Evolutionary conservation across 768 basidiomycete genomes (phyloP).

Genomic region (Pleurotus salmoneostramineus): DNA sequence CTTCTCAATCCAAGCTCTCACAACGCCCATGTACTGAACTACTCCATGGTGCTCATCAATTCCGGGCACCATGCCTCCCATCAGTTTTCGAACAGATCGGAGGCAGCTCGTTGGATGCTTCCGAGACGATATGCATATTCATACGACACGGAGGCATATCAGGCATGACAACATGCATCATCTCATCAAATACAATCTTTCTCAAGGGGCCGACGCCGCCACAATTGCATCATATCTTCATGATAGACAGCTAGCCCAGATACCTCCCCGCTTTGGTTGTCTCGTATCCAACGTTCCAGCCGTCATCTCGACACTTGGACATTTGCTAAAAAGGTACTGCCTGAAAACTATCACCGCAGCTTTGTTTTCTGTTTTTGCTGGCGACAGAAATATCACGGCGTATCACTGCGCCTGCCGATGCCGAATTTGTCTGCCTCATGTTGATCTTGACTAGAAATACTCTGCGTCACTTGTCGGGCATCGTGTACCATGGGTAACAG

Average conservation of each 20-base stretch:
- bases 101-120: not conserved
- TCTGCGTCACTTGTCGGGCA: not conserved
- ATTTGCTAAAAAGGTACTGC: not conserved
- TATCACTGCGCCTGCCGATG: too few species aligned
- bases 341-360: not conserved
- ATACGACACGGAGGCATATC: constrained; percentile 3
- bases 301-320: not conserved
- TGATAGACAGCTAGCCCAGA: not conserved
- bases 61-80: not conserved
- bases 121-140: not conserved
- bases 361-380: not conserved
- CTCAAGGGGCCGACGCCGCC: not conserved
- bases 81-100: constrained; percentile 4
- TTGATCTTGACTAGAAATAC: not conserved
- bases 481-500: not conserved
- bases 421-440: not conserved
- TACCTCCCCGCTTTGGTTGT: not conserved
- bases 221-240: not conserved
- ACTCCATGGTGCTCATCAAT: too few species aligned
- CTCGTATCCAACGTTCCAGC: constrained; percentile 1
- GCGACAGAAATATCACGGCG: too few species aligned
- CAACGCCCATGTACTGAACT: not conserved
- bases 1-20: not conserved
- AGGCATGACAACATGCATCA: constrained; percentile 1
- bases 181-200: not conserved